Conservation (phyloP, 1,139 yeast species). For the Lodderomyces pseudojiufengensis region DNA sequence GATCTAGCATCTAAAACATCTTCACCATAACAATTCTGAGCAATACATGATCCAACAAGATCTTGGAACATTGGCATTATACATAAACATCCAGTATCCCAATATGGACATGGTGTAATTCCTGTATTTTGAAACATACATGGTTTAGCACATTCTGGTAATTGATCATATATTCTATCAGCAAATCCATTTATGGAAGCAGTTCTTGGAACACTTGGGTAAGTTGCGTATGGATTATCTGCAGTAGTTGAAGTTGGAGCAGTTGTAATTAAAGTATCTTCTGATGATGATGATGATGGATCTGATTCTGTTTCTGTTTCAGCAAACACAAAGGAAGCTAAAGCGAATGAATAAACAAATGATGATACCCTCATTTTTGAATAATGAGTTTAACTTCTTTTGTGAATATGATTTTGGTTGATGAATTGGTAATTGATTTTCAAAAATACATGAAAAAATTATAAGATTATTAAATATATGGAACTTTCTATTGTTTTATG, state of each 20-base stretch:
- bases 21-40: constrained; percentile 26
- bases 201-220: constrained; percentile 32
- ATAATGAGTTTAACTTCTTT: too few relatives aligned
- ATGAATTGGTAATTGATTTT: too few relatives aligned
- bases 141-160: constrained; percentile 24
- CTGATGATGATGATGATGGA: not conserved
- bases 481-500: too few relatives aligned
- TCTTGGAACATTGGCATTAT: constrained; percentile 31
- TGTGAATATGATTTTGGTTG: too few relatives aligned
- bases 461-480: too few relatives aligned
- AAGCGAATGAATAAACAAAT: constrained; percentile 8
- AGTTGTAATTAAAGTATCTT: not conserved
- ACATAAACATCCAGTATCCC: constrained; percentile 39
- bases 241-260: constrained; percentile 9
- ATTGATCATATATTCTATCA: constrained; percentile 25
- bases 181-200: constrained; percentile 37
- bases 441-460: too few relatives aligned
- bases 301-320: not conserved
- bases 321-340: constrained; percentile 5
- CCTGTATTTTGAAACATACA: constrained; percentile 31
- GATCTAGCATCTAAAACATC: constrained; percentile 37
- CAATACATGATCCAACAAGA: constrained; percentile 28
- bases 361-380: constrained; percentile 1
- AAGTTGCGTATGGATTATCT: constrained; percentile 19
- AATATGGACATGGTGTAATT: constrained; percentile 31